A percentile compares a stretch with the other conserved stretches of the same genome.
These are phyloP conservation scores for Xylariaceae sp. DNA, from an alignment of 2,329 filamentous ascomycete species.

Conservation along the genomic window DNA sequence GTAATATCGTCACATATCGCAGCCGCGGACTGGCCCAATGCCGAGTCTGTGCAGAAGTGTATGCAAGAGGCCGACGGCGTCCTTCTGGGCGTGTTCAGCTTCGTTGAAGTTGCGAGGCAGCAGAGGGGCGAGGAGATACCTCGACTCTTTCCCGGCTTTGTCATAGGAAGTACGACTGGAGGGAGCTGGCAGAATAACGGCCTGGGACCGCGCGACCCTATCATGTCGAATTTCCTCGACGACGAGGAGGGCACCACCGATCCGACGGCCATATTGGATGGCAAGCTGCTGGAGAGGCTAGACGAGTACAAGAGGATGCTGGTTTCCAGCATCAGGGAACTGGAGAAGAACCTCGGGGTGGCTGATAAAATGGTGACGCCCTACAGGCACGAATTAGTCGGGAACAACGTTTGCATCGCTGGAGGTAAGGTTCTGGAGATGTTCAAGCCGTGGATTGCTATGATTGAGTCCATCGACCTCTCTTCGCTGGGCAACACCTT, in stretches of 20 bases:
- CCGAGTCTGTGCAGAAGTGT: constrained; percentile 91
- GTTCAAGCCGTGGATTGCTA: constrained; percentile 82
- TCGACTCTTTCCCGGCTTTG: constrained; percentile 87
- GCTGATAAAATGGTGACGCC: constrained; percentile 77
- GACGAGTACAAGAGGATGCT: constrained; percentile 82
- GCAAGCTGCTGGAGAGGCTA: constrained; percentile 69
- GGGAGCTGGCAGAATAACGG: constrained; percentile 82
- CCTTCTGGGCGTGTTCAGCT: constrained; percentile 86
- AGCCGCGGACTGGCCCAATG: constrained; percentile 88
- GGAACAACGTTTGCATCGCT: constrained; percentile 72
- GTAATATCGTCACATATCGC: constrained; percentile 97
- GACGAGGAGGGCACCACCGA: constrained; percentile 68
- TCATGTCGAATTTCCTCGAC: constrained; percentile 78
- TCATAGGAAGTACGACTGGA: constrained; percentile 73
- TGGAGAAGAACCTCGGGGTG: constrained; percentile 75
- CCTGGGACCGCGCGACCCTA: constrained; percentile 57
- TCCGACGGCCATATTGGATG: constrained; percentile 67
- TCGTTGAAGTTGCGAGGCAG: constrained; percentile 89
- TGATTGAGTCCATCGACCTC: constrained; percentile 87
- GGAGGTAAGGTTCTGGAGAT: constrained; percentile 77
- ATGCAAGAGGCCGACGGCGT: constrained; percentile 96
- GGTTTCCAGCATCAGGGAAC: constrained; percentile 73
- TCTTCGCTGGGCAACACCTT: constrained; percentile 69
- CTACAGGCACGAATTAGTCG: constrained; percentile 69
- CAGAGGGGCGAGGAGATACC: constrained; percentile 91